phyloP scores from a whole-genome alignment of 306 rosid species.

The Rosa multiflora region DNA sequence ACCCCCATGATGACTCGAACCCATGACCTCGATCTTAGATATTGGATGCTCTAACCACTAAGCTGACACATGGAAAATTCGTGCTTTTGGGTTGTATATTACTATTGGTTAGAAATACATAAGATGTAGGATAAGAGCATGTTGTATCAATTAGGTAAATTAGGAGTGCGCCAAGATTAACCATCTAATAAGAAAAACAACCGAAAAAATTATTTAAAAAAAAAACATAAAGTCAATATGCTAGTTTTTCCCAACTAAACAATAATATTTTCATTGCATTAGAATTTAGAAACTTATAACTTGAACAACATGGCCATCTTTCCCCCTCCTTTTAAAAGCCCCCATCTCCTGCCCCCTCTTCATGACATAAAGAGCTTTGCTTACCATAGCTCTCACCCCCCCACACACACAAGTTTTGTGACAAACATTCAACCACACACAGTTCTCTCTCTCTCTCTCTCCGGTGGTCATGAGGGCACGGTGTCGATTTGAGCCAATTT shows the following conservation, averaged over 20 bases:
- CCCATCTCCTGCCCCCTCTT: constrained; percentile 34
- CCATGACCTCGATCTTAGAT: too few relatives aligned
- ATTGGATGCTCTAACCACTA: too few relatives aligned
- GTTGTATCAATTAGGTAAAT: background rate
- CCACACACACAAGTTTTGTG: constrained; percentile 1
- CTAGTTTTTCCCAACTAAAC: constrained; percentile 18
- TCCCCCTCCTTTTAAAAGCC: constrained; percentile 41
- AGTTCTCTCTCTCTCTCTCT: background rate
- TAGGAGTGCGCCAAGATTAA: background rate
- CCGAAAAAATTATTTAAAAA: background rate
- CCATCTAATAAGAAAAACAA: background rate
- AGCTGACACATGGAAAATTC: background rate
- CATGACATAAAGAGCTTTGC: constrained; percentile 11
- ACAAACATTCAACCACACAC: constrained; percentile 11
- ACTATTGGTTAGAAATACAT: too few relatives aligned
- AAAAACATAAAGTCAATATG: background rate
- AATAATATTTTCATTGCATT: constrained; percentile 23
- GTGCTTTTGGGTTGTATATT: background rate
- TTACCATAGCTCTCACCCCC: background rate
- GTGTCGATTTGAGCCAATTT: constrained; percentile 53
- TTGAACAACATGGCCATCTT: constrained; percentile 26
- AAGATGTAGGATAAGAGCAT: too few relatives aligned
- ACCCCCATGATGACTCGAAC: too few relatives aligned
- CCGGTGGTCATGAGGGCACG: constrained; percentile 49
- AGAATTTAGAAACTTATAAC: background rate